phyloP scores from a whole-genome alignment of 805 yeast genomes.

The Sugiyamaella mastotermitis region DNA sequence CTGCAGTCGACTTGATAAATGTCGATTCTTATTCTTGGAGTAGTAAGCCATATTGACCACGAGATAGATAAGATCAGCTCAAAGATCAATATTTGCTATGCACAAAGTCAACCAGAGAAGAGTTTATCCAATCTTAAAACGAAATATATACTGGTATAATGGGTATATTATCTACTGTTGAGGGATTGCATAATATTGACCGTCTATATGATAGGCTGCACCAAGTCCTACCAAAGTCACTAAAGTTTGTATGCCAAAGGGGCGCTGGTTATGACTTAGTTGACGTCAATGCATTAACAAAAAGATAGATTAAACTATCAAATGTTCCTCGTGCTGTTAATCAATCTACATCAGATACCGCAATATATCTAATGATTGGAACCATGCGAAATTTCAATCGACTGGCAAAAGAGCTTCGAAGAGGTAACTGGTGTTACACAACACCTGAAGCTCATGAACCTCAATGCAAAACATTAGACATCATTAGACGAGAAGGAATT shows the following conservation, averaged over 20 bases:
- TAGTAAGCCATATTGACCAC: too few species aligned
- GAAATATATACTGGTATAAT: conserved; percentile 32
- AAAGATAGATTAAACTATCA: conserved; percentile 40
- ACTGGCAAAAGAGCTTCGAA: conserved; percentile 38
- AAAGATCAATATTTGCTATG: too few species aligned
- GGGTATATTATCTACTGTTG: conserved; percentile 39
- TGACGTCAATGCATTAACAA: conserved; percentile 39
- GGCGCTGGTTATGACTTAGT: conserved; percentile 58
- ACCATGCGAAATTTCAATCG: conserved; percentile 44
- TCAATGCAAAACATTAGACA: conserved; percentile 46
- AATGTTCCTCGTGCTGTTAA: conserved; percentile 50
- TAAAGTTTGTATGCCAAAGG: conserved; percentile 41
- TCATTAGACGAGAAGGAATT: conserved; percentile 60
- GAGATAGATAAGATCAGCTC: too few species aligned
- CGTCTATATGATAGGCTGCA: conserved; percentile 40
- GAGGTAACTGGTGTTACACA: conserved; percentile 44
- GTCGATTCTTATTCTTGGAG: too few species aligned
- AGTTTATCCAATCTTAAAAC: conserved; percentile 34
- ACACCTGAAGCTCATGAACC: conserved; percentile 45
- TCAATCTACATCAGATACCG: conserved; percentile 53
- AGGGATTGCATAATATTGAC: conserved; percentile 36
- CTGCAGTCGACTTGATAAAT: too few species aligned
- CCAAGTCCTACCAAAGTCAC: conserved; percentile 31
- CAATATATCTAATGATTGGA: conserved; percentile 44
- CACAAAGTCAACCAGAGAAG: conserved; percentile 34